Conservation (phyloP, 1,139 yeast genomes). For the Spencermartinsiella ligniputridi region DNA sequence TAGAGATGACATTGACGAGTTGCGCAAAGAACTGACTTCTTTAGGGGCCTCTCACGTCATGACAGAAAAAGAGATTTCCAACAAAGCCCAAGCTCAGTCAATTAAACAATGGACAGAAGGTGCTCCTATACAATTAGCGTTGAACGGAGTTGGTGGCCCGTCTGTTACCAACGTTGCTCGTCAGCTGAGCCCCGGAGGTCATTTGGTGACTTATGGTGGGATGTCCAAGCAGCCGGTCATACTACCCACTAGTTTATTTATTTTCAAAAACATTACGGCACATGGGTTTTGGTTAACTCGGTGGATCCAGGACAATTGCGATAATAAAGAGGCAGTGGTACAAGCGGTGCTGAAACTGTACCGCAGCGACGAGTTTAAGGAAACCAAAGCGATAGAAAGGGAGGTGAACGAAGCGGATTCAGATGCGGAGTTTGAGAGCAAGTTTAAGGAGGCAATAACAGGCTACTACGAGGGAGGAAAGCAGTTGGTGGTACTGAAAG, state of each 20-base stretch:
- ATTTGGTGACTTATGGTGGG: slow-evolving; percentile 91
- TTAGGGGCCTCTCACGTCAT: slow-evolving; percentile 87
- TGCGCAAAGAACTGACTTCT: slow-evolving; percentile 51
- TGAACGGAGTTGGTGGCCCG: slow-evolving; percentile 92
- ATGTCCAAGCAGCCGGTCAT: slow-evolving; percentile 95
- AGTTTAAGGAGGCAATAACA: slow-evolving; percentile 58
- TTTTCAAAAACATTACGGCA: slow-evolving; percentile 81
- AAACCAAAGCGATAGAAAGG: neutral
- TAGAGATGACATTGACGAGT: slow-evolving; percentile 64
- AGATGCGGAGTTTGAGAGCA: slow-evolving; percentile 37
- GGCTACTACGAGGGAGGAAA: neutral
- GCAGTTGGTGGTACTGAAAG: neutral
- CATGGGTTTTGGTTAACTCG: slow-evolving; percentile 94
- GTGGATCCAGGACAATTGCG: slow-evolving; percentile 61
- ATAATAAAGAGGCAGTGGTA: slow-evolving; percentile 57
- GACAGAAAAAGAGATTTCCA: slow-evolving; percentile 77
- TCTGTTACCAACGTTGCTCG: slow-evolving; percentile 77
- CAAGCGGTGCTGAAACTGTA: slow-evolving; percentile 61
- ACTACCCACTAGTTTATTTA: slow-evolving; percentile 81
- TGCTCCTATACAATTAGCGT: slow-evolving; percentile 59
- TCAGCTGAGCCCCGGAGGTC: slow-evolving; percentile 66
- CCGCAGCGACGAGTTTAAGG: slow-evolving; percentile 22
- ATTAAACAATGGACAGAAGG: slow-evolving; percentile 58
- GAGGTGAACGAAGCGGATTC: neutral
- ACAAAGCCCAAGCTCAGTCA: slow-evolving; percentile 56